These are phyloP conservation scores for Kurtzmaniella quercitrusa DNA, from an alignment of 1,139 yeast genomes.

Conservation along the genomic window DNA sequence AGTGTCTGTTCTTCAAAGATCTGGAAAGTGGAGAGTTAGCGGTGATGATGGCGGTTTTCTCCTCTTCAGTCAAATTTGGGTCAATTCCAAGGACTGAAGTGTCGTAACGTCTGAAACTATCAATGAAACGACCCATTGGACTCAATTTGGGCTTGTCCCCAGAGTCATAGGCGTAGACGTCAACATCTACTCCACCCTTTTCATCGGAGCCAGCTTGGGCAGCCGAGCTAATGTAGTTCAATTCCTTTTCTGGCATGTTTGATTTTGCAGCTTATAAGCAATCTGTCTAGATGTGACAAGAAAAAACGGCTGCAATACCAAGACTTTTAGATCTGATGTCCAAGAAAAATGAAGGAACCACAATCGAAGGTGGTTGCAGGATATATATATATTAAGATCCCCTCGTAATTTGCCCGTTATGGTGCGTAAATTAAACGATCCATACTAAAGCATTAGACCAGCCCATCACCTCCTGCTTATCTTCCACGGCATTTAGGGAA, in stretches of 20 bases:
- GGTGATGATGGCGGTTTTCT: conserved; percentile 15
- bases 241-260: conserved; percentile 23
- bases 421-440: too few relatives aligned
- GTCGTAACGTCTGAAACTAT: conserved; percentile 7
- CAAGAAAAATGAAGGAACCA: too few relatives aligned
- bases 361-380: too few relatives aligned
- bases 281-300: neutral
- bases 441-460: too few relatives aligned
- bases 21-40: conserved; percentile 26
- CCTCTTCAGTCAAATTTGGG: conserved; percentile 12
- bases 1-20: conserved; percentile 38
- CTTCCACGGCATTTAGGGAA: neutral
- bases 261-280: conserved; percentile 8
- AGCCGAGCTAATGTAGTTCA: conserved; percentile 20
- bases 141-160: neutral
- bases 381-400: neutral
- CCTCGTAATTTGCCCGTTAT: too few relatives aligned
- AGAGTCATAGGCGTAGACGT: conserved; percentile 15
- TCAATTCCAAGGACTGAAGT: conserved; percentile 3
- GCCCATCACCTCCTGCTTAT: neutral
- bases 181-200: conserved; percentile 23
- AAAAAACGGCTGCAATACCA: neutral
- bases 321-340: neutral
- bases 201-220: conserved; percentile 18
- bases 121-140: conserved; percentile 3